Percentiles rank a stretch among this genome's conserved stretches.
phyloP scores from a whole-genome alignment of 352 stramenopile species.

The Phytophthora hybrid region DNA sequence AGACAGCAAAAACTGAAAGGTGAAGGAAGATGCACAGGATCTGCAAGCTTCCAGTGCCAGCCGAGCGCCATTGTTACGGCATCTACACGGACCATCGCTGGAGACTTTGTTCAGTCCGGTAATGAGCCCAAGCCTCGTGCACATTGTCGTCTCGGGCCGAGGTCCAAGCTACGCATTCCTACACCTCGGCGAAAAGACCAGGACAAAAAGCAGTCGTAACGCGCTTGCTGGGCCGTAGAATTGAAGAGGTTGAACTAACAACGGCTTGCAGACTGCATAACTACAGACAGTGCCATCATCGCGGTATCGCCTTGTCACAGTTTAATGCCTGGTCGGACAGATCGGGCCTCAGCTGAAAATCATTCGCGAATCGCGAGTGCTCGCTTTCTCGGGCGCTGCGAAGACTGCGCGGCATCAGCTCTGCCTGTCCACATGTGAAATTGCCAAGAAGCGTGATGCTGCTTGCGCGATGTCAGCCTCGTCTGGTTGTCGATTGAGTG shows the following conservation, averaged over 20 bases:
- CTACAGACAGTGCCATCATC: no score
- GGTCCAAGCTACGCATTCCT: background rate
- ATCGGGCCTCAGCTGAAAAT: background rate
- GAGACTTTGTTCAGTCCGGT: no score
- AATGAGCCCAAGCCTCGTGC: background rate
- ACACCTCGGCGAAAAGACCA: slow-evolving; percentile 4
- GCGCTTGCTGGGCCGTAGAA: slow-evolving; percentile 1
- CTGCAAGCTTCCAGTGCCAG: no score
- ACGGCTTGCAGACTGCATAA: background rate
- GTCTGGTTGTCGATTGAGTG: background rate
- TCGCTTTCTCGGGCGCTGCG: background rate
- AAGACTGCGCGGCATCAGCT: background rate
- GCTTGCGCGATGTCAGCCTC: background rate
- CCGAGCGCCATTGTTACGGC: no score
- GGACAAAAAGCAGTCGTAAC: slow-evolving; percentile 9
- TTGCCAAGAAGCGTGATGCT: background rate
- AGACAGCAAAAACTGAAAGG: no score
- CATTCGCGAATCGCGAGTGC: no score
- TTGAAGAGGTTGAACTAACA: background rate
- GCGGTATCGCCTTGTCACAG: background rate
- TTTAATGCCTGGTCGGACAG: background rate
- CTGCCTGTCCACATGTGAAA: background rate
- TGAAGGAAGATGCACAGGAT: no score
- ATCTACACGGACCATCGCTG: no score
- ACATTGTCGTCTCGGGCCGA: background rate